These are phyloP conservation scores for Nigrospora oryzae DNA, from an alignment of 2,329 filamentous ascomycete genomes.

Conservation along the genomic window DNA sequence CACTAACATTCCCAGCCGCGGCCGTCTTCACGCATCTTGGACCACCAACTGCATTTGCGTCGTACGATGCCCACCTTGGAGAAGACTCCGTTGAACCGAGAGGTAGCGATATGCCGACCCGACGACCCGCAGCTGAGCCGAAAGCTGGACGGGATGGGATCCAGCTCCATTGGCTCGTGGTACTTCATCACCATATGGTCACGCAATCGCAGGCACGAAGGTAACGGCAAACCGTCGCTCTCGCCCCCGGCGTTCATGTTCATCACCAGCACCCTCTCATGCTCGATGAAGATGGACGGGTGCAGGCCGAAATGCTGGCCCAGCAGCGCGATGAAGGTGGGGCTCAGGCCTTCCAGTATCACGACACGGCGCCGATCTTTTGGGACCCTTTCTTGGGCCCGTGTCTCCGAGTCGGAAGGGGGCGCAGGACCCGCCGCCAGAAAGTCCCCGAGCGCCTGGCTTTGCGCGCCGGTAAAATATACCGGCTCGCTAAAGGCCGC, in stretches of 20 bases:
- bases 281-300: constrained; percentile 14
- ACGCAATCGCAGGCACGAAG: constrained; percentile 8
- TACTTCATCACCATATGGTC: constrained; percentile 12
- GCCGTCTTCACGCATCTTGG: constrained; percentile 2
- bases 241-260: constrained; percentile 10
- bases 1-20: constrained; percentile 13
- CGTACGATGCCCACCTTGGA: constrained; percentile 11
- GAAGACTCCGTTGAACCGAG: constrained; percentile 8
- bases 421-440: no score
- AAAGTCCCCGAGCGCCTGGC: no score
- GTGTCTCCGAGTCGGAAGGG: no score
- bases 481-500: not conserved
- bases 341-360: constrained; percentile 13
- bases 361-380: not conserved
- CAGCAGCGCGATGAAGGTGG: constrained; percentile 9
- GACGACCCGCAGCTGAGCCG: constrained; percentile 13
- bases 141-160: constrained; percentile 10
- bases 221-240: constrained; percentile 12
- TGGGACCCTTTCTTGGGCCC: not conserved
- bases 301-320: constrained; percentile 12
- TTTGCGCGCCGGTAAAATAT: not conserved
- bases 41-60: constrained; percentile 14
- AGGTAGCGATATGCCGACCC: constrained; percentile 13
- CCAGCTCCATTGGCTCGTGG: constrained; percentile 11
- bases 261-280: constrained; percentile 15